phyloP scores from a whole-genome alignment of 768 basidiomycete species.

The Kwoniella europaea region DNA sequence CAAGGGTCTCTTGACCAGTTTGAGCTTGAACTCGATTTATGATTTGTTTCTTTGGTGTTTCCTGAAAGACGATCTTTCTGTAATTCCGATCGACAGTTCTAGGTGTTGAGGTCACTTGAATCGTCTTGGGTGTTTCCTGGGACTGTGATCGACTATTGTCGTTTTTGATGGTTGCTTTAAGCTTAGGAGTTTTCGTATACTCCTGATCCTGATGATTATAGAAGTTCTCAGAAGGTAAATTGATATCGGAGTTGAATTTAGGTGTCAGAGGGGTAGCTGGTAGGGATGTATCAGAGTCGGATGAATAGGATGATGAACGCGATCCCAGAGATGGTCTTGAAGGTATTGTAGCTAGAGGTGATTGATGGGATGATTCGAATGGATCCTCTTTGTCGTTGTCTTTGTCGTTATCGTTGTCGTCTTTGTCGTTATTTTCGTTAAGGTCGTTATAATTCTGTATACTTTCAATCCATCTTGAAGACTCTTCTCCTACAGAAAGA shows the following conservation, averaged over 20 bases:
- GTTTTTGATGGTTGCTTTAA: background rate
- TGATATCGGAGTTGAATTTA: constrained; percentile 3
- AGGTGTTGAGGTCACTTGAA: background rate
- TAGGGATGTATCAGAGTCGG: constrained; percentile 7
- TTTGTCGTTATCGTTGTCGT: background rate
- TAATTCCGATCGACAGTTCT: background rate
- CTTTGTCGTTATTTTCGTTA: constrained; percentile 17
- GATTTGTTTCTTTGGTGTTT: constrained; percentile 6
- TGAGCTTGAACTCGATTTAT: background rate
- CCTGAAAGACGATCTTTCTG: background rate
- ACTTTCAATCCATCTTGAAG: constrained; percentile 2
- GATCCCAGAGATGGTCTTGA: constrained; percentile 6
- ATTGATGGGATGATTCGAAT: background rate
- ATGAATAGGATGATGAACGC: constrained; percentile 2
- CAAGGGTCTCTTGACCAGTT: background rate
- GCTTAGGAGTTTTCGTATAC: background rate
- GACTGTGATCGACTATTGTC: background rate
- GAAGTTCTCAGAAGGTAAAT: constrained; percentile 3
- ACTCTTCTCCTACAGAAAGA: background rate
- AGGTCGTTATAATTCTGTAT: background rate
- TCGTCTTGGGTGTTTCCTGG: constrained; percentile 2
- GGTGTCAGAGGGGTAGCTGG: constrained; percentile 8
- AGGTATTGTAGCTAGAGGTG: background rate
- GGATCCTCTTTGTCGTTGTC: too few species aligned
- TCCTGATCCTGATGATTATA: background rate